Percentiles rank a stretch among this genome's conserved stretches.
Evolutionary conservation across 2,329 filamentous ascomycete species (phyloP).

Genomic region (Colletotrichum neosansevieriae): DNA sequence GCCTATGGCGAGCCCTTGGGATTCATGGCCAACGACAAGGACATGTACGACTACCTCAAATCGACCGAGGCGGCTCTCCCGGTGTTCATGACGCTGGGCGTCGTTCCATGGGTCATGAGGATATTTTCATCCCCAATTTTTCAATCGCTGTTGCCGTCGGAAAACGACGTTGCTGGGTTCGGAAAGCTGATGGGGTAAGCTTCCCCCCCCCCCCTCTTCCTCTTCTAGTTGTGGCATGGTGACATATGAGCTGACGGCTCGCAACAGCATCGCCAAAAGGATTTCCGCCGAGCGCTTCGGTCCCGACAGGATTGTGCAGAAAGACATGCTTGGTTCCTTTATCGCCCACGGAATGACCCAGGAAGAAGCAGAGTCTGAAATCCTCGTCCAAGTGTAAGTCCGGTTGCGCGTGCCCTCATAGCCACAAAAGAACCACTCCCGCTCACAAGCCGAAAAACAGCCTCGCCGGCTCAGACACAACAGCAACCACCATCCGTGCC

Average conservation of each 20-base stretch:
- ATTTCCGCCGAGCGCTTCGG: conserved; percentile 60
- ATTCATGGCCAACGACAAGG: conserved; percentile 58
- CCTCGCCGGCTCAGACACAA: conserved; percentile 69
- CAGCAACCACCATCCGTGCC: conserved; percentile 65
- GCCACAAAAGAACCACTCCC: background rate
- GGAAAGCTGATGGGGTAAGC: conserved; percentile 60
- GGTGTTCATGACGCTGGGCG: conserved; percentile 56
- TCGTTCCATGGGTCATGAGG: conserved; percentile 55
- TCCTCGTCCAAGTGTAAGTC: conserved; percentile 52
- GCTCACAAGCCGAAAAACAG: conserved; percentile 40
- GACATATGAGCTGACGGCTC: conserved; percentile 43
- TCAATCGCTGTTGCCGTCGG: conserved; percentile 54
- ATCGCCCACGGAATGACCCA: conserved; percentile 53
- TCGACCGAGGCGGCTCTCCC: conserved; percentile 57
- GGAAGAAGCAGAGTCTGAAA: conserved; percentile 58
- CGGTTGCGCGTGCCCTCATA: background rate
- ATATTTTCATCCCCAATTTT: conserved; percentile 55
- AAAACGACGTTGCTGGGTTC: conserved; percentile 52
- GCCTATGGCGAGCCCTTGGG: conserved; percentile 63
- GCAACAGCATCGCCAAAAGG: conserved; percentile 56
- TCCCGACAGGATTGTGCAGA: conserved; percentile 54
- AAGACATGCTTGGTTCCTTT: conserved; percentile 64
- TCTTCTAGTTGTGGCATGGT: conserved; percentile 34
- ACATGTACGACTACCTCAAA: conserved; percentile 60
- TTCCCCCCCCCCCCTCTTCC: conserved; percentile 39